phyloP scores from a whole-genome alignment of 108 stramenopile genomes.

The Cyclostephanos tholiformis region DNA sequence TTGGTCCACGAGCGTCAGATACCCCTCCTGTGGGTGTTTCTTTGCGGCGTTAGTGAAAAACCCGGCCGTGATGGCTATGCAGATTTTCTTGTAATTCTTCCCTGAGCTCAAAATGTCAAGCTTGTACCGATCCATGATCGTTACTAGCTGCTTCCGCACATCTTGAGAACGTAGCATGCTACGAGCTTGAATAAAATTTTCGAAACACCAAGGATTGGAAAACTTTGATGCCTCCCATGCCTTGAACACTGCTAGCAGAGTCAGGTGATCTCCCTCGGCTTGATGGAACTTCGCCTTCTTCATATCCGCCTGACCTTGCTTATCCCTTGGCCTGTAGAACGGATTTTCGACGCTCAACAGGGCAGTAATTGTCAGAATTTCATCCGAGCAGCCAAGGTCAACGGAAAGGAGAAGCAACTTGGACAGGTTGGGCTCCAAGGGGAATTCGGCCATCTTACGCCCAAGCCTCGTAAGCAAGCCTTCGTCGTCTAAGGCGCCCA shows the following conservation, averaged over 20 bases:
- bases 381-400: conserved; percentile 97
- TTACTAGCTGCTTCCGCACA: conserved; percentile 98
- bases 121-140: conserved; percentile 98
- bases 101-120: conserved; percentile 93
- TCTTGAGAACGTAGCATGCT: conserved; percentile 98
- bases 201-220: conserved; percentile 98
- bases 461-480: conserved; percentile 93
- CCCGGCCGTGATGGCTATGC: conserved; percentile 96
- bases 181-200: conserved; percentile 97
- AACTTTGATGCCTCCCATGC: conserved; percentile 95
- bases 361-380: conserved; percentile 96
- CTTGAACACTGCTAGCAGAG: conserved; percentile 95
- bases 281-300: conserved; percentile 99
- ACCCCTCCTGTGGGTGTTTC: conserved; percentile 99
- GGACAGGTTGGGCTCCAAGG: conserved; percentile 94
- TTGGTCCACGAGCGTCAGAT: conserved; percentile 95
- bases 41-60: conserved; percentile 98
- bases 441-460: conserved; percentile 99
- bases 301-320: conserved; percentile 98
- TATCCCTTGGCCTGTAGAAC: conserved; percentile 98
- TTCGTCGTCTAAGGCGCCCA: conserved; percentile 98
- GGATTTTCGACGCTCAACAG: conserved; percentile 97
- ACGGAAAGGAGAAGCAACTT: conserved; percentile 95
- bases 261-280: conserved; percentile 98
- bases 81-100: conserved; percentile 96